Base-by-base conservation (phyloP, 1,284 basidiomycete genomes). In the Erythrobasidium hasegawianum region DNA sequence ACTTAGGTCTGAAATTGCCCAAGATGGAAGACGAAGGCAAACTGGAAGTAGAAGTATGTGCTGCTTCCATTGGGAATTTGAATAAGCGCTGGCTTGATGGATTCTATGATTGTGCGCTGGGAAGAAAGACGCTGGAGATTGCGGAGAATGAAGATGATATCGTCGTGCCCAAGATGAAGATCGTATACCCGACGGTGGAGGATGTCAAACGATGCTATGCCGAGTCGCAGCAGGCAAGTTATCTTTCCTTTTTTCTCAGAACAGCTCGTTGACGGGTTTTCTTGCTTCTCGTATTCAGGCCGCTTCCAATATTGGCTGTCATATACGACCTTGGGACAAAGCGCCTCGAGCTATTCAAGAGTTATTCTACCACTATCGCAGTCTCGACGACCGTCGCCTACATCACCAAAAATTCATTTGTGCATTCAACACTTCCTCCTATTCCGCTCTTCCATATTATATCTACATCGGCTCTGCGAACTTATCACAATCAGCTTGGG, bases 401-500 rank as follows among this genome's bases (percentile, higher is more conserved):
- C 67, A 67, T 40, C 70, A 71, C 29, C 47, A 62, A 45, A 71
- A 71, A 50, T 22, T 49, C 7, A 39, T 67, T 53, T 45, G 67
- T 18, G 69, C 62, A 50, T 38, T 60, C 22, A 20, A 16, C 39
- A n/a, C 64, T 40, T 14, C 27, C 20, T 45, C 41, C 57, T n/a
- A 50, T 13, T n/a, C 47, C 13, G 45, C 29, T 13, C n/a, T 58
- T 2, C 62, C 62, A 24, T 65, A 58, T 29, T 65, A 65, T 43
- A 40, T 65, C 18, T 65, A 65, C 38, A 49, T 65, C 41, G 62
- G 62, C 41, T 70, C 69, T 26, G 59, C 65, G 29, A 71, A 71
- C 49, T 58, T 71, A 5, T 66, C 61, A 0, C 18, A 53, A 24
- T 47, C 43, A 4, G 43, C 43, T 0, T 68, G 65, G 65, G 68